Percentiles rank a stretch among this genome's conserved stretches.
phyloP scores from a whole-genome alignment of 306 rosid genomes.

The Fragaria iinumae region DNA sequence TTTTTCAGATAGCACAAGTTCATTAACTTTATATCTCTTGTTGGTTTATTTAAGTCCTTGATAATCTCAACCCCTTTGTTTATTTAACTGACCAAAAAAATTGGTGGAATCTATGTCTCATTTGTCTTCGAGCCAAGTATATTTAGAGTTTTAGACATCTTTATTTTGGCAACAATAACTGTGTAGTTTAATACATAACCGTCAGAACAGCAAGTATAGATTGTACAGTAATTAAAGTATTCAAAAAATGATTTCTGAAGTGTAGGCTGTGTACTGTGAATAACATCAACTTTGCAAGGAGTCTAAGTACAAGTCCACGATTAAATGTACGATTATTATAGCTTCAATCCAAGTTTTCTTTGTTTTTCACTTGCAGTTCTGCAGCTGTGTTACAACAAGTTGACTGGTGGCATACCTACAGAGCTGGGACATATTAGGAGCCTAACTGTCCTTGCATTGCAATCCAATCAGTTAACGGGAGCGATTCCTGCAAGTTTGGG shows the following conservation, averaged over 20 bases:
- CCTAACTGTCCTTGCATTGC: slow-evolving; percentile 71
- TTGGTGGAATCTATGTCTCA: slow-evolving; percentile 7
- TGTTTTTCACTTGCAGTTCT: slow-evolving; percentile 53
- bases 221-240: neutral
- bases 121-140: neutral
- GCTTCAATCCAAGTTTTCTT: neutral
- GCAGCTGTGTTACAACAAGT: slow-evolving; percentile 81
- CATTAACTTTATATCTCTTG: neutral
- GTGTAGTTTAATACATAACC: neutral
- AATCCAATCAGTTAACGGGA: slow-evolving; percentile 61
- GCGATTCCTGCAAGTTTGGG: slow-evolving; percentile 96
- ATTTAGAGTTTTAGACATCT: neutral
- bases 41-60: neutral
- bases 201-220: neutral
- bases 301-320: neutral
- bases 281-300: neutral
- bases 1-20: neutral
- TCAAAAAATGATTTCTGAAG: neutral
- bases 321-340: neutral
- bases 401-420: slow-evolving; percentile 68
- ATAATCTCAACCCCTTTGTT: neutral
- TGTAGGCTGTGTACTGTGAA: neutral
- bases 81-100: neutral
- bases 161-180: neutral
- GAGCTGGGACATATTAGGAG: slow-evolving; percentile 53